Percentiles rank a stretch among this genome's conserved stretches.
phyloP scores from a whole-genome alignment of 495 filamentous ascomycete species.

The Ramalina peruviana region DNA sequence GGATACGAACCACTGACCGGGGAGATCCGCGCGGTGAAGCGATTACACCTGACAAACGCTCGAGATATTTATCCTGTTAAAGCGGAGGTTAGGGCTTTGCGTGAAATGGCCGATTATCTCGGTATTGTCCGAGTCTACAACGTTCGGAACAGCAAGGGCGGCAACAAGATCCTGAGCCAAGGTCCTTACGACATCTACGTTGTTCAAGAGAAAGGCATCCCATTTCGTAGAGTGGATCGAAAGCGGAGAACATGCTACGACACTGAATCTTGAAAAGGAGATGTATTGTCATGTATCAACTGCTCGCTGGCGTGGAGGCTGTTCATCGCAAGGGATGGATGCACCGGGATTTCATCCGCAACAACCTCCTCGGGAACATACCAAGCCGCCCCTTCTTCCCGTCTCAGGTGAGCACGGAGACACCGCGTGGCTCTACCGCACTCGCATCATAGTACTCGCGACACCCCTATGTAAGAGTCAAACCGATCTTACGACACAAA shows the following conservation, averaged over 20 bases:
- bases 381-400: too few relatives aligned
- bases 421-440: too few relatives aligned
- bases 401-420: too few relatives aligned
- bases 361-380: not conserved
- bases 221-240: not conserved
- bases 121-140: not conserved
- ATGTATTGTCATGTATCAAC: not conserved
- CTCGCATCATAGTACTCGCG: too few relatives aligned
- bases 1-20: not conserved
- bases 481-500: too few relatives aligned
- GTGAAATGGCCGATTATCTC: not conserved
- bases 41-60: not conserved
- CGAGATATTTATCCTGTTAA: not conserved
- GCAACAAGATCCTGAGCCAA: not conserved
- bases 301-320: not conserved
- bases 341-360: not conserved
- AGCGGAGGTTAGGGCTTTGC: not conserved
- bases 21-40: not conserved
- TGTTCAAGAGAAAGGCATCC: not conserved
- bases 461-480: too few relatives aligned
- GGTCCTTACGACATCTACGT: not conserved
- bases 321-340: not conserved
- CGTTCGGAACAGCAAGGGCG: not conserved
- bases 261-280: not conserved
- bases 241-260: not conserved